A percentile compares a stretch with the other conserved stretches of the same genome.
Conservation (phyloP, 768 basidiomycete genomes). For the Dictyophora rubrovolvata region DNA sequence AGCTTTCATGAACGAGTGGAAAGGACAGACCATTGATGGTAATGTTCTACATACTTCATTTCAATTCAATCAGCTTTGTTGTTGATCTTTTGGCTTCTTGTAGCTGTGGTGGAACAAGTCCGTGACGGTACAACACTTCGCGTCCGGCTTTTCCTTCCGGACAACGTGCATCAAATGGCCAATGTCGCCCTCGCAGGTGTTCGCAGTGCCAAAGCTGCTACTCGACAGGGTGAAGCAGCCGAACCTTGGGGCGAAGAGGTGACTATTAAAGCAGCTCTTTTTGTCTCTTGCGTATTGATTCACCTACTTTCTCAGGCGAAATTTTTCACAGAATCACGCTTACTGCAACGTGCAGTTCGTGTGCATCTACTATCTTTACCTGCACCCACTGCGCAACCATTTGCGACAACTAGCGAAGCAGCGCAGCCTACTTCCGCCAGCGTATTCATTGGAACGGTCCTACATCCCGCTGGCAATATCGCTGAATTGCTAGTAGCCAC, state of each 20-base stretch:
- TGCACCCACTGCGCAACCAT: constrained; percentile 67
- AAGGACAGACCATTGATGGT: constrained; percentile 87
- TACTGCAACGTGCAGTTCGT: constrained; percentile 69
- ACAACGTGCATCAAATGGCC: constrained; percentile 81
- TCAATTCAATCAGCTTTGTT: constrained; percentile 8
- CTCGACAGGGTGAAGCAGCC: constrained; percentile 63
- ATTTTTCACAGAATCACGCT: constrained; percentile 85
- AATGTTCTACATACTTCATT: neutral
- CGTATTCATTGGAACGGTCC: constrained; percentile 82
- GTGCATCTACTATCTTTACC: constrained; percentile 76
- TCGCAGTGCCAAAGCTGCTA: constrained; percentile 58
- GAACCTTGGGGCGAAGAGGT: constrained; percentile 91
- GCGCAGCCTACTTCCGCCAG: constrained; percentile 55
- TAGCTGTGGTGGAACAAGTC: constrained; percentile 89
- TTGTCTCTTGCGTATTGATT: constrained; percentile 14
- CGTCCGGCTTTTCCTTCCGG: constrained; percentile 77
- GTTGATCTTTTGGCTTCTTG: neutral
- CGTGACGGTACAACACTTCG: constrained; percentile 88
- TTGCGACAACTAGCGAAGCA: constrained; percentile 38
- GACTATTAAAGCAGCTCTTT: constrained; percentile 5
- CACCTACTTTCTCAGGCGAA: constrained; percentile 50
- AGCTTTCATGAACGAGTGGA: constrained; percentile 83
- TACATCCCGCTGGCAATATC: constrained; percentile 91
- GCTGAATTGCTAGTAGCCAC: constrained; percentile 78
- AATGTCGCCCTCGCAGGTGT: constrained; percentile 82